Evolutionary conservation across 768 basidiomycete genomes (phyloP).

Genomic region (Pleurotus djamor): DNA sequence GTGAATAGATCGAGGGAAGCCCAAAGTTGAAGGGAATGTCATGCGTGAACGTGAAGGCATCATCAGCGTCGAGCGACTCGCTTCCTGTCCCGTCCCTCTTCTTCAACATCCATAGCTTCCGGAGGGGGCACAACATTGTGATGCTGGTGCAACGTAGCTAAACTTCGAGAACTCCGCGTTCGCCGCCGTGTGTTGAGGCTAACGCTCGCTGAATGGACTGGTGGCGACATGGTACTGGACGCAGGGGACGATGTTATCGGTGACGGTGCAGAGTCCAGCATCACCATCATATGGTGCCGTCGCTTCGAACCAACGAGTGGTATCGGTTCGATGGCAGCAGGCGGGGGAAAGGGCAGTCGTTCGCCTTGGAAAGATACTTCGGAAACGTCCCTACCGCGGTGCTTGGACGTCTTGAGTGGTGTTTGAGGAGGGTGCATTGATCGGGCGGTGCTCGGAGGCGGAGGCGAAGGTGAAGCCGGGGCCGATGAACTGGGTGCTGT

Average conservation of each 20-base stretch:
- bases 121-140: slow-evolving; percentile 30
- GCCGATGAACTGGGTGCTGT: slow-evolving; percentile 17
- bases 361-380: neutral
- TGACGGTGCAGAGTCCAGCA: slow-evolving; percentile 54
- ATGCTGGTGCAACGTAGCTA: slow-evolving; percentile 35
- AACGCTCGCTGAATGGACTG: slow-evolving; percentile 14
- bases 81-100: slow-evolving; percentile 74
- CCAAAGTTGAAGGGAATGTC: neutral
- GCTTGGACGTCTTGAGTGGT: slow-evolving; percentile 1
- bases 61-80: slow-evolving; percentile 49
- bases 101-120: slow-evolving; percentile 75
- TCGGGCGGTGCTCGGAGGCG: slow-evolving; percentile 21
- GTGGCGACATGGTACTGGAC: slow-evolving; percentile 22
- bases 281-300: slow-evolving; percentile 77
- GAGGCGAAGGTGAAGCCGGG: slow-evolving; percentile 31
- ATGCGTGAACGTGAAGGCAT: neutral
- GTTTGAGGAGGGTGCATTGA: slow-evolving; percentile 20
- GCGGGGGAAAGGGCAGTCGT: neutral
- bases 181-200: slow-evolving; percentile 43
- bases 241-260: slow-evolving; percentile 35
- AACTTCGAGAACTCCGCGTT: slow-evolving; percentile 47
- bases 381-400: neutral
- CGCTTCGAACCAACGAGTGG: slow-evolving; percentile 64
- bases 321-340: slow-evolving; percentile 20
- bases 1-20: neutral